A percentile compares a stretch with the other conserved stretches of the same genome.
Conservation (phyloP, 2,329 filamentous ascomycete genomes). For the Colletotrichum nymphaeae region DNA sequence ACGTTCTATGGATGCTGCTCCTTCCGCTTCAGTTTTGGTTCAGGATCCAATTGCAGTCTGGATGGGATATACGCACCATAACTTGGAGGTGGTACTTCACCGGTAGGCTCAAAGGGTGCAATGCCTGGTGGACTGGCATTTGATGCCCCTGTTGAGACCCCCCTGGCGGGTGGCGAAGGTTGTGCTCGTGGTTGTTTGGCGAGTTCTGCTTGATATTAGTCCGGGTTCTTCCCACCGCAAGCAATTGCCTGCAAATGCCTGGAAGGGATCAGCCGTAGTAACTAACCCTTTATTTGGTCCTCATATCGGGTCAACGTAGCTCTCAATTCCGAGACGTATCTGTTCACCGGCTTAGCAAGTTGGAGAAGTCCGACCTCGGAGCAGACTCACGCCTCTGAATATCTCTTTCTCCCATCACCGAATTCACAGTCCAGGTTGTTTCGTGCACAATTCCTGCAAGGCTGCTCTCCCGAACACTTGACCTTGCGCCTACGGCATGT, state of each 20-base stretch:
- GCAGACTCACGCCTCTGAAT: conserved; percentile 30
- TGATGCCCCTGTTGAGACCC: conserved; percentile 6
- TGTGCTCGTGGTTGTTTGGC: conserved; percentile 12
- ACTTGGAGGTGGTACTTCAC: conserved; percentile 30
- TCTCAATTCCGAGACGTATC: conserved; percentile 30
- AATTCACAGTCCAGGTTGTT: conserved; percentile 47
- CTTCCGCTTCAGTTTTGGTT: not conserved
- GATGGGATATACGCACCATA: conserved; percentile 11
- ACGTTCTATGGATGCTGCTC: conserved; percentile 27
- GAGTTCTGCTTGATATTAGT: conserved; percentile 1
- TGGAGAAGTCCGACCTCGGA: not conserved
- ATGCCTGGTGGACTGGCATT: conserved; percentile 29
- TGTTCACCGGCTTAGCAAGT: not conserved
- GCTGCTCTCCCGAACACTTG: conserved; percentile 46
- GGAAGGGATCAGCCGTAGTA: not conserved
- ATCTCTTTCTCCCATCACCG: conserved; percentile 38
- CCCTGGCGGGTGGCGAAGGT: not conserved
- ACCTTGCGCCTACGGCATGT: conserved; percentile 48
- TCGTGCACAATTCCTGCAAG: conserved; percentile 47
- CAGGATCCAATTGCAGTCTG: not conserved
- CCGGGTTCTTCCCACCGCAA: not conserved
- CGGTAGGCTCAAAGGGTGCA: conserved; percentile 24
- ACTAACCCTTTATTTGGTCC: conserved; percentile 16
- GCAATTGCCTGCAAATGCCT: not conserved
- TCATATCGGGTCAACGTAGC: conserved; percentile 25